These are phyloP conservation scores for Fusarium camptoceras DNA, from an alignment of 2,329 filamentous ascomycete species.

Conservation along the genomic window DNA sequence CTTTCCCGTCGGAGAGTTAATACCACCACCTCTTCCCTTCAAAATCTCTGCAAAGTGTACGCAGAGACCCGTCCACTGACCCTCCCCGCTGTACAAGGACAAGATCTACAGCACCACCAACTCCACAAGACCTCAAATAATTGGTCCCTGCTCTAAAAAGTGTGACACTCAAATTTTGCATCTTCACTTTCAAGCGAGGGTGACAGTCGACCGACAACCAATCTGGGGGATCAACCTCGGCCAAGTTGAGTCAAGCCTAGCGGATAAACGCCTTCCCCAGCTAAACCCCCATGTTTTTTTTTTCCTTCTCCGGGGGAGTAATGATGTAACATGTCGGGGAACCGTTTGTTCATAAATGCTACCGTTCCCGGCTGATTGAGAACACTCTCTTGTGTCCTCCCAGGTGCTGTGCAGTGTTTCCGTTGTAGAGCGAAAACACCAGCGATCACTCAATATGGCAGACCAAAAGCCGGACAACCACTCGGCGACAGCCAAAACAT, in stretches of 20 bases:
- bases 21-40: no score
- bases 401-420: neutral
- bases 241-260: neutral
- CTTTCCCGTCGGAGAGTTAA: no score
- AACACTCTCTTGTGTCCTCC: neutral
- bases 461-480: slow-evolving; percentile 32
- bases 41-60: no score
- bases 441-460: slow-evolving; percentile 10
- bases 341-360: slow-evolving; percentile 12
- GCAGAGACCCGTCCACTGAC: neutral
- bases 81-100: slow-evolving; percentile 5
- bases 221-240: slow-evolving; percentile 5
- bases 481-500: slow-evolving; percentile 31
- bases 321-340: slow-evolving; percentile 24
- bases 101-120: slow-evolving; percentile 18
- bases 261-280: slow-evolving; percentile 14
- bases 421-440: neutral
- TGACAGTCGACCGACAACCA: slow-evolving; percentile 13
- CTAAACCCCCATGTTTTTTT: slow-evolving; percentile 29
- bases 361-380: neutral
- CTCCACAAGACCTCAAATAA: neutral
- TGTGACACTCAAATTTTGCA: slow-evolving; percentile 35
- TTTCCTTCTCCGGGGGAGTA: neutral
- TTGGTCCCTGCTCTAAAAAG: neutral
- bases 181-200: slow-evolving; percentile 18